Percentiles rank a stretch among this genome's conserved stretches.
Evolutionary conservation across 2,329 filamentous ascomycete genomes (phyloP).

Genomic region (Beauveria asiatica): DNA sequence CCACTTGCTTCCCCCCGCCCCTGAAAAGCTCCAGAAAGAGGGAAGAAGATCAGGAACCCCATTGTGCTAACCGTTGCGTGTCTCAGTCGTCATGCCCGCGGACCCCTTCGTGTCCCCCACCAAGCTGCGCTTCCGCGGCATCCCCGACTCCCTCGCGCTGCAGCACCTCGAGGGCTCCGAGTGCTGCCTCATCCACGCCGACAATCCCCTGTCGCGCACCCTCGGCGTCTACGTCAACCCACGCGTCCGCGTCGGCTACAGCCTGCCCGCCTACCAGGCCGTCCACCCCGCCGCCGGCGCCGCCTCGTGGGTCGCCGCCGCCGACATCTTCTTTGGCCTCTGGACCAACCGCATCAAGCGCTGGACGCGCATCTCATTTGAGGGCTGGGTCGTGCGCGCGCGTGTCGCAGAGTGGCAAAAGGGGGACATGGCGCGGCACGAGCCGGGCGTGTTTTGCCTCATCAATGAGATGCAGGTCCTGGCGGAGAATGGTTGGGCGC

Average conservation of each 20-base stretch:
- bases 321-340: conserved; percentile 41
- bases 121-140: conserved; percentile 51
- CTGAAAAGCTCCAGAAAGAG: too few relatives aligned
- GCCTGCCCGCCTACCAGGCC: conserved; percentile 39
- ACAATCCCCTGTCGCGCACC: conserved; percentile 49
- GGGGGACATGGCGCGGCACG: conserved; percentile 26
- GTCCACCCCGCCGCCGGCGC: conserved; percentile 30
- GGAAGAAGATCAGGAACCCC: too few relatives aligned
- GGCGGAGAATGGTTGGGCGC: conserved; percentile 48
- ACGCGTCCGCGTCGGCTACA: conserved; percentile 60
- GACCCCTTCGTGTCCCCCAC: conserved; percentile 42
- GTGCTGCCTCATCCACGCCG: conserved; percentile 69
- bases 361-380: conserved; percentile 26
- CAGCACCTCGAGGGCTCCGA: conserved; percentile 67
- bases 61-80: too few relatives aligned
- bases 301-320: conserved; percentile 37
- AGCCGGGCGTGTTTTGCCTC: conserved; percentile 43
- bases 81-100: conserved; percentile 40
- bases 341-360: conserved; percentile 51
- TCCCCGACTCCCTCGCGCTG: conserved; percentile 52
- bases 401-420: conserved; percentile 32
- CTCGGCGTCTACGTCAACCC: conserved; percentile 61
- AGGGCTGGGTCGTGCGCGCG: conserved; percentile 26
- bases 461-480: conserved; percentile 56
- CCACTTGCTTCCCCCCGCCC: too few relatives aligned